Base-by-base conservation (phyloP, 1,139 yeast species). In the Zygoascus meyerae region DNA sequence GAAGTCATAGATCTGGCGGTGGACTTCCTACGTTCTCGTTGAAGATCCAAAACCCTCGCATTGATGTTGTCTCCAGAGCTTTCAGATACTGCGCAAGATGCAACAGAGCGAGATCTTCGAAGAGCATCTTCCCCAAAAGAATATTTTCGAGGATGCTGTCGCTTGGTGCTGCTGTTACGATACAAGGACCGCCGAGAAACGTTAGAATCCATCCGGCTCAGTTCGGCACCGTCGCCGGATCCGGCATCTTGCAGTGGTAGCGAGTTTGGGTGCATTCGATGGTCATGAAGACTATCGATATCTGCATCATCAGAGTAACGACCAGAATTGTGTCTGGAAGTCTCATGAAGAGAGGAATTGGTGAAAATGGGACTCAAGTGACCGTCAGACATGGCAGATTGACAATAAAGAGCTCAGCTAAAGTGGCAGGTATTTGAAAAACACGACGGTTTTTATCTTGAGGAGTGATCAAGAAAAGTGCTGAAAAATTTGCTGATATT, bases 241-340 rank as follows among this genome's bases (percentile, higher is more conserved):
- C n/a, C 26, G 17, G 8, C 28, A 14, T 39, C 42, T 37, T 64
- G 50, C 3, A 55, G 54, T 8, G 64, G 65, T 14, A 62, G 47
- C 17, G 65, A 58, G 34, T 58, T 61, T 10, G 66, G 64, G 50
- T 63, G 65, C 47, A 56, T 50, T 31, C 65, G 55, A 51, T 63
- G 66, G 47, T 62, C 67, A 44, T 63, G 47, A 34, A 64, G 52
- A 18, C 48, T 50, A 21, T 48, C 29, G 3, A 21, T 21, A 21
- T 21, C 26, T 21, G 29, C 34, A 26, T 34, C 44, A 11, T 34
- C 28, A 15, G 26, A 18, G 39, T 35, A 14, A n/a, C 39, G 29
- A 35, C 26, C 26, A 21, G 26, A 21, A 21, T 21, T 21, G 7
- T 8, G 39, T 29, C 39, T 35, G 18, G 29, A 29, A 5, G n/a